Evolutionary conservation across 2,329 filamentous ascomycete species (phyloP), one percentile per base, ranked within the genome.

Genomic region (Beauveria sp.): DNA sequence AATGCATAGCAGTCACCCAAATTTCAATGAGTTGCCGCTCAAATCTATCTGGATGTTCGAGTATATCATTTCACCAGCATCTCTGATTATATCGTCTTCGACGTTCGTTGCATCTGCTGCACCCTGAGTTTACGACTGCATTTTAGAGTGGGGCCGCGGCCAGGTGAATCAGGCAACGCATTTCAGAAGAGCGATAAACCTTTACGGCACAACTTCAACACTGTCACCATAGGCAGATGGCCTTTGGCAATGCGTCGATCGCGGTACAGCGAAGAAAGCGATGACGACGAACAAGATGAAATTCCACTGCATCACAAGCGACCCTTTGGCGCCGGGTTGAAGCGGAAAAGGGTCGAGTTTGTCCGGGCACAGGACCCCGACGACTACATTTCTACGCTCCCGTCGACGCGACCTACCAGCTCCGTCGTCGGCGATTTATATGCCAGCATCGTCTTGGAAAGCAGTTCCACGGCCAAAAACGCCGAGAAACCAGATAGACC

Each of bases 361-460:
- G 82, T 87, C n/a, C 79, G 77, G 24, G 84, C 83, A 8, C 75
- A 78, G 26, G 75, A 76, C 28, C 72, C 73, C 1, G 72, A 75
- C 12, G 70, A 67, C 9, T 67, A 71, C 2, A 70, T 69, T 16
- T 64, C 66, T 1, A 48, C 71, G 9, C 63, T 67, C 16, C 71
- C 71, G 31, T 64, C 67, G 26, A 66, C 70, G 18, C 66, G 64
- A 14, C 31, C 45, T 7, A 64, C 64, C 6, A 67, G 65, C 16
- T 61, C 66, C 3, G 73, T 74, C 7, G 71, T 83, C 40, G 79
- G 83, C 1, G 84, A 90, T 61, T 74, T 84, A 51, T 91, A 91
- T 67, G 80, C 90, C 28, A 83, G 80, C 63, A 80, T 91, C 63
- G 88, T 91, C 22, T 75, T 89, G n/a, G 77, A 79, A 1, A 77